A percentile compares a stretch with the other conserved stretches of the same genome.
Conservation (phyloP, 768 basidiomycete genomes). For the Hydnum rufescens region DNA sequence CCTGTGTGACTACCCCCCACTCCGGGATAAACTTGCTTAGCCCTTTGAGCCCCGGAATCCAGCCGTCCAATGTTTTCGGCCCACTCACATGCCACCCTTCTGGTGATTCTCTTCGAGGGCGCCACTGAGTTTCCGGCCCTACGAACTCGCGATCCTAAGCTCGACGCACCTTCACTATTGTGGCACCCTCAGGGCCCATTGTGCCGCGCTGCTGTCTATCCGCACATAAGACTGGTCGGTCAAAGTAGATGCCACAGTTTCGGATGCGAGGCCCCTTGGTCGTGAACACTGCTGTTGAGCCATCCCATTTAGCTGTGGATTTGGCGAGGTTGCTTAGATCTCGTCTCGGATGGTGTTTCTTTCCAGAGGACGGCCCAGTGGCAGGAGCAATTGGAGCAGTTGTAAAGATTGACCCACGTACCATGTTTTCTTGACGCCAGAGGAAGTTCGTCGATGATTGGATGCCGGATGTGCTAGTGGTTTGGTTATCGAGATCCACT, state of each 20-base stretch:
- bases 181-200: constrained; percentile 21
- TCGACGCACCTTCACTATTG: constrained; percentile 32
- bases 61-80: constrained; percentile 32
- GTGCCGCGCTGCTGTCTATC: constrained; percentile 28
- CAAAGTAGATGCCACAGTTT: constrained; percentile 40
- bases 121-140: too few species aligned
- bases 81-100: constrained; percentile 42
- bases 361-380: constrained; percentile 30
- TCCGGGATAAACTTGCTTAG: constrained; percentile 39
- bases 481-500: constrained; percentile 24
- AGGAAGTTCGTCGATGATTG: constrained; percentile 31
- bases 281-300: constrained; percentile 25
- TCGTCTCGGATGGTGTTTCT: too few species aligned
- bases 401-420: constrained; percentile 19
- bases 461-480: constrained; percentile 20
- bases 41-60: constrained; percentile 54
- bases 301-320: constrained; percentile 23
- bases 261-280: constrained; percentile 42
- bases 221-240: constrained; percentile 26
- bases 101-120: too few species aligned
- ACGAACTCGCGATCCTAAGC: constrained; percentile 34
- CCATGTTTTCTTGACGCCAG: constrained; percentile 21
- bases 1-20: constrained; percentile 46
- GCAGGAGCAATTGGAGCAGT: constrained; percentile 17
- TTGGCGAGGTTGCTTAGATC: not conserved